Base-by-base conservation (phyloP, 352 stramenopile genomes). In the Peronospora farinosa region DNA sequence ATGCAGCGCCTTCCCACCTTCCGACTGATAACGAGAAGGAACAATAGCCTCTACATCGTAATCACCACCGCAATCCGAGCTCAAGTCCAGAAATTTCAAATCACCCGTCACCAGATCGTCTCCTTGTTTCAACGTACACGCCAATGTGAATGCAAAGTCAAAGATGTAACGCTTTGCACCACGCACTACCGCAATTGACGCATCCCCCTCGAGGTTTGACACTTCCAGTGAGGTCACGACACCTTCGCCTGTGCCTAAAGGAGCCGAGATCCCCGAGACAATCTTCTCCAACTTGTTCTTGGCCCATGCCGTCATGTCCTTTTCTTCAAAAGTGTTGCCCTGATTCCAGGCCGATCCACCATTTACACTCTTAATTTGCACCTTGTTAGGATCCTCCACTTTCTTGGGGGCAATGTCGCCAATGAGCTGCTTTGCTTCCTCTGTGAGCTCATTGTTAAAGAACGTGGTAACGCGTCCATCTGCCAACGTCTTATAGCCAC, bases 371-470 rank as follows among this genome's bases (percentile, higher is more conserved):
- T 88, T 90, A 50, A 92, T 90, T 68, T 87, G 72, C 49, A 92
- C 76, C 38, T 74, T 67, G 44, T 87, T 74, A 16, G 47, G 48
- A 33, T 95, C 68, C 19, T 81, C 66, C 15, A 92, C 81, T 53
- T 88, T 86, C 63, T 96, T 86, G 25, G 84, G 86, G 9, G 85
- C 84, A 36, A 95, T 97, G 74, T 98, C 98, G 41, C 98, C 95
- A 53, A 97, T 98, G 63, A 99, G 93, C 48, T 81, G 72, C 60
- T 97, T 98, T n/a, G 88, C 90, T 55, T 99, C 90, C 43, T 98
- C 95, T 17, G 86, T 95, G 12, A 99, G 79, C 60, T 99, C 96
- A 60, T 98, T 96, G 83, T 99, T 97, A 70, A 99, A 99, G 55
- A 97, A 99, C 13, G 95, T 98, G 40, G 96, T 99, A 53, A 96